Evolutionary conservation across 768 basidiomycete genomes (phyloP).

Genomic region (Lactifluus volemus): DNA sequence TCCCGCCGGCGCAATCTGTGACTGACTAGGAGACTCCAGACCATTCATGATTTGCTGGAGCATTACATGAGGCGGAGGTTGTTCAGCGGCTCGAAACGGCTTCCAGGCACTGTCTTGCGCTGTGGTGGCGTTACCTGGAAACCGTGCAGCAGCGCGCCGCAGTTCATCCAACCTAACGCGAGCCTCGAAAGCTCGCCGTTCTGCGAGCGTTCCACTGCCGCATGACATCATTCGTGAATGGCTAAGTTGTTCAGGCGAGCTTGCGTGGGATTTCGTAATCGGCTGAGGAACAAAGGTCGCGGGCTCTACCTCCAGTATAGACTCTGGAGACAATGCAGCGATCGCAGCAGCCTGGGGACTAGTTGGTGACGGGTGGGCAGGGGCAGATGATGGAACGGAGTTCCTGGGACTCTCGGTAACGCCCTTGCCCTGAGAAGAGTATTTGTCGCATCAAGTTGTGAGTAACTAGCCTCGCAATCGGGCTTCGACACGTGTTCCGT

Average conservation of each 20-base stretch:
- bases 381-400: background rate
- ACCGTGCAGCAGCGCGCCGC: constrained; percentile 3
- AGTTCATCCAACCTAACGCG: constrained; percentile 6
- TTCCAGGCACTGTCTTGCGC: background rate
- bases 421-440: background rate
- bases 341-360: background rate
- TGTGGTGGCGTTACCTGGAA: background rate
- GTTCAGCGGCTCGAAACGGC: background rate
- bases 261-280: background rate
- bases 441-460: background rate
- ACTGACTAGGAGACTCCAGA: background rate
- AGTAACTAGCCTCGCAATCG: background rate
- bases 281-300: background rate
- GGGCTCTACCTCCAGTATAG: background rate
- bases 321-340: background rate
- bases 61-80: background rate
- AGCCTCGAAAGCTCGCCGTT: constrained; percentile 9
- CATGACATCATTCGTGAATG: background rate
- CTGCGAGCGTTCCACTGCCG: constrained; percentile 1
- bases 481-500: background rate
- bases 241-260: background rate
- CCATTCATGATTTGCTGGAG: constrained; percentile 1
- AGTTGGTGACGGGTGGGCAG: background rate
- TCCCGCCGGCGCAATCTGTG: background rate
- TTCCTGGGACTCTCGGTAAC: background rate